A percentile compares a stretch with the other conserved stretches of the same genome.
Evolutionary conservation across 805 yeast species (phyloP).

Genomic region (Diddensiella transvaalensis): DNA sequence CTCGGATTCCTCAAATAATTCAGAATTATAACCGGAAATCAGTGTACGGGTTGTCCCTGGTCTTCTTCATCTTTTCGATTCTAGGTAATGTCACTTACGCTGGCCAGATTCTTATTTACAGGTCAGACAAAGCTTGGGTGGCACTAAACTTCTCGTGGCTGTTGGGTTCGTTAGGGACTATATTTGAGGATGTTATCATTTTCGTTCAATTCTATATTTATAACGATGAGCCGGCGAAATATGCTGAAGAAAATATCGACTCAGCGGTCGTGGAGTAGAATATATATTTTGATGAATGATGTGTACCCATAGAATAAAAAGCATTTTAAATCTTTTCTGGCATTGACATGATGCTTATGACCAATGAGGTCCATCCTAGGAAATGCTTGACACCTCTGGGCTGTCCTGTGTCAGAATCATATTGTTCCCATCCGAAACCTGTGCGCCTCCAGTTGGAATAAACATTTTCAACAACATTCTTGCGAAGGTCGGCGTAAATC

Average conservation of each 20-base stretch:
- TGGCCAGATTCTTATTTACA: constrained; percentile 62
- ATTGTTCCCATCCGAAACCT: constrained; percentile 89
- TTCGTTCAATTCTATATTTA: constrained; percentile 66
- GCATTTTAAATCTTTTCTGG: constrained; percentile 44
- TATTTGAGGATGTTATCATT: constrained; percentile 63
- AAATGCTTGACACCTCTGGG: constrained; percentile 85
- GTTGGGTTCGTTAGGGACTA: constrained; percentile 74
- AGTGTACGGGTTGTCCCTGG: constrained; percentile 79
- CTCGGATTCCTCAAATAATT: constrained; percentile 79
- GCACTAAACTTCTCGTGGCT: constrained; percentile 69
- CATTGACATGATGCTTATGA: constrained; percentile 78
- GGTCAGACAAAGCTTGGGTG: constrained; percentile 59
- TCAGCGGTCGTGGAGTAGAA: constrained; percentile 12
- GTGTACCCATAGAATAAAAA: not conserved
- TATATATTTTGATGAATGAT: not conserved
- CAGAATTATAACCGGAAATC: constrained; percentile 77
- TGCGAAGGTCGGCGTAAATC: constrained; percentile 57
- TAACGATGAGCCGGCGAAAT: constrained; percentile 13
- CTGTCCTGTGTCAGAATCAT: constrained; percentile 69
- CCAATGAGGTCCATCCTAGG: constrained; percentile 90
- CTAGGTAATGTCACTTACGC: constrained; percentile 76
- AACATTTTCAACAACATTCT: constrained; percentile 65
- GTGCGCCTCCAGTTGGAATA: constrained; percentile 65
- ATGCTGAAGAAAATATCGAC: not conserved
- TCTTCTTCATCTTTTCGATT: constrained; percentile 70